Base-by-base conservation (phyloP, 768 basidiomycete genomes). In the Leccinum variicolor region DNA sequence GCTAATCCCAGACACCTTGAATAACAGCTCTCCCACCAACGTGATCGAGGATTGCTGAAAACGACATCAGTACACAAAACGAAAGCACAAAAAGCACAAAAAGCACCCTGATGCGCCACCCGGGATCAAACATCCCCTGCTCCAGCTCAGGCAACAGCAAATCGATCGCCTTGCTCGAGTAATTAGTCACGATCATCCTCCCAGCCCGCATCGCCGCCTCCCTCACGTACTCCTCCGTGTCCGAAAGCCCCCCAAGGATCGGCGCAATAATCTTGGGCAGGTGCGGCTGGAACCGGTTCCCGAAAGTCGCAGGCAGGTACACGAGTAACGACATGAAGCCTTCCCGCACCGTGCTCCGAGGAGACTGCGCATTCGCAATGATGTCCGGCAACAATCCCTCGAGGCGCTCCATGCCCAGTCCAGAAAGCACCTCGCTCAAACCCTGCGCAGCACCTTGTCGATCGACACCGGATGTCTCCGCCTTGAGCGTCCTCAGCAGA, bases 151-250 rank as follows among this genome's bases (percentile, higher is more conserved):
- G 97, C 8, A 99, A 77, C 19, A 99, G 79, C 23, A 99, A 78
- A 61, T 98, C 96, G 56, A 98, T 92, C 6, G 96, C 96, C 69
- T 86, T 91, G 67, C 65, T 84, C 11, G 94, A 90, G 76, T 98
- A 98, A 71, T 95, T 97, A 57, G 86, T 88, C 62, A 99, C 91
- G 62, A 98, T 89, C 94, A 98, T 98, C 61, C 97, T 81, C 56
- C 96, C 95, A n/a, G 96, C 95, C 34, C 92, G 85, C 95, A 98
- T 98, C 5, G 96, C 94, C 11, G 96, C 95, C 61, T 98, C 95
- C 25, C 96, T 82, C 10, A 98, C 97, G 67, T 90, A 94, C 75
- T 98, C 97, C 64, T 97, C 95, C 7, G 85, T 78, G 67, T 98
- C 96, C 0, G 96, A 88, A 36, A 99, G 76, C 60, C 97, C 97